These are phyloP conservation scores for Fusarium dimerum DNA, from an alignment of 2,329 filamentous ascomycete species.

Conservation along the genomic window DNA sequence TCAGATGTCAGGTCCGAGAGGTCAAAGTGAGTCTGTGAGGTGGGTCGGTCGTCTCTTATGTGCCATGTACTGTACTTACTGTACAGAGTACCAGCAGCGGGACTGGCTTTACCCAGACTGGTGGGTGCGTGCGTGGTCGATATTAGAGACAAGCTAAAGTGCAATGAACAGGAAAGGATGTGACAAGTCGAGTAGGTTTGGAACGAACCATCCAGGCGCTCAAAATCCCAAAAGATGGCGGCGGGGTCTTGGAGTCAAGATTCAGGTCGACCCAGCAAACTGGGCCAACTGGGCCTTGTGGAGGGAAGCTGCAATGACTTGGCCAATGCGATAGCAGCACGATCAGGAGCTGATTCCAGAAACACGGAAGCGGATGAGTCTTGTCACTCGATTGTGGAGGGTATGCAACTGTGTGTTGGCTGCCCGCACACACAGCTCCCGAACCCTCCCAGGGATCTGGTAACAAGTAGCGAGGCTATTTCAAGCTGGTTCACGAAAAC, in stretches of 20 bases:
- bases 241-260: not conserved
- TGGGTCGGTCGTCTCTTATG: not conserved
- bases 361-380: constrained; percentile 17
- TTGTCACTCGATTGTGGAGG: constrained; percentile 10
- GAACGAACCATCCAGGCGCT: constrained; percentile 2
- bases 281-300: constrained; percentile 20
- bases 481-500: not conserved
- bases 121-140: too few relatives aligned
- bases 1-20: not conserved
- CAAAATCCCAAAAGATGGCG: constrained; percentile 12
- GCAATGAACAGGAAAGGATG: not conserved
- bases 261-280: constrained; percentile 11
- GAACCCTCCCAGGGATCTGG: constrained; percentile 14
- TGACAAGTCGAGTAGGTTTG: constrained; percentile 2
- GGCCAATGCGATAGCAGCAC: constrained; percentile 16
- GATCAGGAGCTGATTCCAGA: constrained; percentile 26
- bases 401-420: constrained; percentile 4
- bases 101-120: too few relatives aligned
- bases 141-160: too few relatives aligned
- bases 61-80: not conserved
- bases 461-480: constrained; percentile 13
- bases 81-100: too few relatives aligned
- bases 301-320: constrained; percentile 18
- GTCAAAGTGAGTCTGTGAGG: not conserved
- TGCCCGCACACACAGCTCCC: constrained; percentile 10